Percentiles rank a stretch among this genome's conserved stretches.
phyloP scores from a whole-genome alignment of 805 yeast genomes.

The Sporopachydermia lactativora region DNA sequence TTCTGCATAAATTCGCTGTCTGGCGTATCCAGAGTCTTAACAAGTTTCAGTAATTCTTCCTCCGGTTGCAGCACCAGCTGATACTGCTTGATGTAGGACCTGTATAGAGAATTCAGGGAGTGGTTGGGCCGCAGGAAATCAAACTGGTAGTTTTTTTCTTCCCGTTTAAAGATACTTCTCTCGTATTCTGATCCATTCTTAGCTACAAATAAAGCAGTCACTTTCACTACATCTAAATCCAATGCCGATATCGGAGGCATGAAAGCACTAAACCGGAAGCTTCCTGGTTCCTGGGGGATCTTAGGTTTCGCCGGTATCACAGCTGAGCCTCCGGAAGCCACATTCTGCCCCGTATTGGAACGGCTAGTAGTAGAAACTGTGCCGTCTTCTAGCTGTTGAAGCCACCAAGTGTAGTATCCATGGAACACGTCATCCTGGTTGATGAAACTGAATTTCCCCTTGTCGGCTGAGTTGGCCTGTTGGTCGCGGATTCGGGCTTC shows the following conservation, averaged over 20 bases:
- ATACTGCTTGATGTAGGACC: conserved; percentile 43
- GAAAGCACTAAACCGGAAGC: conserved; percentile 17
- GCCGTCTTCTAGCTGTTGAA: conserved; percentile 22
- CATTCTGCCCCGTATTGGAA: conserved; percentile 2
- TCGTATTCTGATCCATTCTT: conserved; percentile 38
- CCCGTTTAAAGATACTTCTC: conserved; percentile 21
- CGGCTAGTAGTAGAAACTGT: conserved; percentile 7
- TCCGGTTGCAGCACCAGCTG: conserved; percentile 19
- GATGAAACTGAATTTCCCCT: conserved; percentile 52
- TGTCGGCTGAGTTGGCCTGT: conserved; percentile 26
- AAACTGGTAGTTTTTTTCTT: conserved; percentile 34
- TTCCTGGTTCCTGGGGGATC: conserved; percentile 15
- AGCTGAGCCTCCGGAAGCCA: conserved; percentile 2
- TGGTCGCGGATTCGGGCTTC: conserved; percentile 38
- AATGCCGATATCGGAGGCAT: conserved; percentile 33
- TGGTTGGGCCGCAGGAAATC: conserved; percentile 51
- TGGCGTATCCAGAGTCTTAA: conserved; percentile 17
- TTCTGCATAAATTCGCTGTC: conserved; percentile 26
- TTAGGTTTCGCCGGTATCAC: conserved; percentile 3
- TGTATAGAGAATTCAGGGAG: conserved; percentile 41
- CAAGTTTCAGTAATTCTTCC: conserved; percentile 9
- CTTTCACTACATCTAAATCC: conserved; percentile 57
- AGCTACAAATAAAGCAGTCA: conserved; percentile 59
- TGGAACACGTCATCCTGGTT: conserved; percentile 38
- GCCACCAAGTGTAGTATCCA: conserved; percentile 38